These are phyloP conservation scores for Claviceps arundinis DNA, from an alignment of 2,329 filamentous ascomycete genomes.

Conservation along the genomic window DNA sequence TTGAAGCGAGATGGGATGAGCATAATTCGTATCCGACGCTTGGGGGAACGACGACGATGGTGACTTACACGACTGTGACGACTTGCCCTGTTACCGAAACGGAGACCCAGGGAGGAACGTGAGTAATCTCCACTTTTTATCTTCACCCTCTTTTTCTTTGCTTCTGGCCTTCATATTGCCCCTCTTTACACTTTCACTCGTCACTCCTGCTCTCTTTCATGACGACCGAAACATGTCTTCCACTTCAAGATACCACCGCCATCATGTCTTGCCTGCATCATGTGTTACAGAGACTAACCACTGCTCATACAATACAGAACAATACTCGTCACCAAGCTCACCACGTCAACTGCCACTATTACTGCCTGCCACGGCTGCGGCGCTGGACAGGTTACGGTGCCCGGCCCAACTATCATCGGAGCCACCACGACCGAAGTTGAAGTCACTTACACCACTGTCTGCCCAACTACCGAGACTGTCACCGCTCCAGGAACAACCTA, in stretches of 20 bases:
- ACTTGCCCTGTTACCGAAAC: constrained; percentile 33
- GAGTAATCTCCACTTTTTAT: constrained; percentile 13
- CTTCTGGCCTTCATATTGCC: not conserved
- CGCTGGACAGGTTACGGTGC: constrained; percentile 21
- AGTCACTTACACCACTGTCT: constrained; percentile 26
- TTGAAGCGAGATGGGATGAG: constrained; percentile 1
- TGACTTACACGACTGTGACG: constrained; percentile 29
- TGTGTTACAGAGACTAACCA: not conserved
- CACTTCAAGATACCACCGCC: not conserved
- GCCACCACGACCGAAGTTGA: constrained; percentile 21
- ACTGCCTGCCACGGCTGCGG: constrained; percentile 25
- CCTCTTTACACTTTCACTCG: not conserved
- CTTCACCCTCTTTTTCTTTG: not conserved
- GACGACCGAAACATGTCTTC: too few relatives aligned
- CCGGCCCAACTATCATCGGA: constrained; percentile 19
- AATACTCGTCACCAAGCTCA: constrained; percentile 26
- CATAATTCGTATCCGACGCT: not conserved
- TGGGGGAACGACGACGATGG: constrained; percentile 10
- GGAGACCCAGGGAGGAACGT: constrained; percentile 25
- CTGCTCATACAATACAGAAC: constrained; percentile 16
- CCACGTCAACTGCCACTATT: constrained; percentile 30
- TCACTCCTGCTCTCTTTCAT: too few relatives aligned
- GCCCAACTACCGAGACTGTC: constrained; percentile 22
- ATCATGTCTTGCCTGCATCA: not conserved
- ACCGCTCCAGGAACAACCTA: constrained; percentile 21